phyloP scores from a whole-genome alignment of 2,329 filamentous ascomycete genomes.

The Colletotrichum trifolii region DNA sequence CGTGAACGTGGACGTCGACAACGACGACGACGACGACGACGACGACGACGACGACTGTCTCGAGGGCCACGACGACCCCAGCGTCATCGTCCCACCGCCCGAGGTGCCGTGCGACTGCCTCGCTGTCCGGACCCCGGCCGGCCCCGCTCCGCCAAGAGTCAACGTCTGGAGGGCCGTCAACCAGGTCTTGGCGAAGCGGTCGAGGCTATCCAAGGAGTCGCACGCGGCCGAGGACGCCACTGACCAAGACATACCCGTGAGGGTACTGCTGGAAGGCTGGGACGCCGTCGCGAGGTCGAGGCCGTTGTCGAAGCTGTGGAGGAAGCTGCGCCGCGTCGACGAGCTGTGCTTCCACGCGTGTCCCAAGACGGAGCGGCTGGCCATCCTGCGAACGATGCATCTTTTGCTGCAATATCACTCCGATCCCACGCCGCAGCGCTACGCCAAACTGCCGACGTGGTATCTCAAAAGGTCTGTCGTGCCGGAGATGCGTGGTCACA shows the following conservation, averaged over 20 bases:
- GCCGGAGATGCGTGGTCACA: neutral
- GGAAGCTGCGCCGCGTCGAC: conserved; percentile 41
- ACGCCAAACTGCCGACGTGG: conserved; percentile 41
- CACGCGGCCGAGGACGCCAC: conserved; percentile 39
- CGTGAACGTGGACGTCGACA: neutral
- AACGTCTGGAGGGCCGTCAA: conserved; percentile 45
- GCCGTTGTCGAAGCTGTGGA: conserved; percentile 43
- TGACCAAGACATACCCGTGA: conserved; percentile 41
- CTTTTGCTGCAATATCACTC: conserved; percentile 42
- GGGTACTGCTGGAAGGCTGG: conserved; percentile 44
- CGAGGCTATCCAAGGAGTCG: conserved; percentile 25
- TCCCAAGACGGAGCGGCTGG: conserved; percentile 40
- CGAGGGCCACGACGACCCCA: conserved; percentile 7
- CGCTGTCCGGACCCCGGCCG: neutral
- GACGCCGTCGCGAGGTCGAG: conserved; percentile 42
- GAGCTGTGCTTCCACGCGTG: conserved; percentile 40
- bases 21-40: neutral
- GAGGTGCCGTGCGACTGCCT: conserved; percentile 24
- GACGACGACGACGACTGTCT: conserved; percentile 9
- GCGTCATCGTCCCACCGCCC: conserved; percentile 21
- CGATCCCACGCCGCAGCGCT: conserved; percentile 39
- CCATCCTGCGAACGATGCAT: conserved; percentile 42
- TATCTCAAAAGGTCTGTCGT: conserved; percentile 40
- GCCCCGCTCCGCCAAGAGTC: neutral
- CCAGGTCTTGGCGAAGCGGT: conserved; percentile 33